Conservation (phyloP, 148 eudicot species). For the Vaccinium myrtillus region DNA sequence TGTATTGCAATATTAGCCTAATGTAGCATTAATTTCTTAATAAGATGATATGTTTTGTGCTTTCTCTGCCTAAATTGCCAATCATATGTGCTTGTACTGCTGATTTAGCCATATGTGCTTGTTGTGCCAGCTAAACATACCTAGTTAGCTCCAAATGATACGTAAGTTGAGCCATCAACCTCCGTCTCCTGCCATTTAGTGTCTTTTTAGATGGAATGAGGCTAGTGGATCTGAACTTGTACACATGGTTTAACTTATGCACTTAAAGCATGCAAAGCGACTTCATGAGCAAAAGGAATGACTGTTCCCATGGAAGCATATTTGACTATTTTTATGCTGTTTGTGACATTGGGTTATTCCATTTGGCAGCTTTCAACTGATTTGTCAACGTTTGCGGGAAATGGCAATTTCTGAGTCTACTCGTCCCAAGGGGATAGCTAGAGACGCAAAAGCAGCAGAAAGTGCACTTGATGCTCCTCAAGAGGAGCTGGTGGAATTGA, state of each 20-base stretch:
- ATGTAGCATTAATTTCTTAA: neutral
- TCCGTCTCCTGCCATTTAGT: neutral
- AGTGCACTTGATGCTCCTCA: slow-evolving; percentile 55
- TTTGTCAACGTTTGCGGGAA: slow-evolving; percentile 64
- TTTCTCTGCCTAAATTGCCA: slow-evolving; percentile 6
- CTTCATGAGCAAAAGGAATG: neutral
- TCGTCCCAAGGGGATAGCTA: slow-evolving; percentile 42
- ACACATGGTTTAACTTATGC: neutral
- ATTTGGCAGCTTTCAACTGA: slow-evolving; percentile 59
- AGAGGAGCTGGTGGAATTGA: slow-evolving; percentile 57
- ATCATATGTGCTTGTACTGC: neutral
- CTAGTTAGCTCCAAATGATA: neutral
- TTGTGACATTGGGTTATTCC: neutral
- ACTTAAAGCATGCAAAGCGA: neutral
- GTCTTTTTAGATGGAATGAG: neutral
- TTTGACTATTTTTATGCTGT: neutral
- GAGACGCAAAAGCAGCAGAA: slow-evolving; percentile 54
- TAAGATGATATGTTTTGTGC: neutral
- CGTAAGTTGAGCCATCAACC: neutral
- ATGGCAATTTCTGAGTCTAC: slow-evolving; percentile 49
- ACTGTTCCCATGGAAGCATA: neutral
- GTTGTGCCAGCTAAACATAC: neutral
- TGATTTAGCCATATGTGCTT: neutral
- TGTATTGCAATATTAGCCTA: neutral
- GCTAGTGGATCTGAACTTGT: neutral